Evolutionary conservation across 164 flowering plant species (phyloP).

Genomic region (Vitis rotundifolia): DNA sequence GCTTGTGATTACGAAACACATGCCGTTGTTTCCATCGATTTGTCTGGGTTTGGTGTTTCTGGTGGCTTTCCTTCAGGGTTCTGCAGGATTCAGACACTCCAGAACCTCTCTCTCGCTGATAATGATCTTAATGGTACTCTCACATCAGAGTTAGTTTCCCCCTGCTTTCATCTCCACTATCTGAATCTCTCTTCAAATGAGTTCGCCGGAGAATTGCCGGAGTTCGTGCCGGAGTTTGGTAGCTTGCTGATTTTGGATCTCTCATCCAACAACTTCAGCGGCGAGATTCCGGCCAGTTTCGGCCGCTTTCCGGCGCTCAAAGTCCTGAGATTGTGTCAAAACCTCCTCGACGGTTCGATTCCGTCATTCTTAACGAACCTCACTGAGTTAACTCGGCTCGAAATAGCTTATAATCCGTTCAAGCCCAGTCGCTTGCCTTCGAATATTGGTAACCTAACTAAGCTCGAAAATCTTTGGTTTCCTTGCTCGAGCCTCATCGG

Average conservation of each 20-base stretch:
- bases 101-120: slow-evolving; percentile 37
- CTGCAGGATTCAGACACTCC: slow-evolving; percentile 58
- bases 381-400: slow-evolving; percentile 39
- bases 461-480: slow-evolving; percentile 49
- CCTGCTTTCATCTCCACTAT: slow-evolving; percentile 45
- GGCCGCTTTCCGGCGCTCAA: slow-evolving; percentile 47
- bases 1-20: slow-evolving; percentile 31
- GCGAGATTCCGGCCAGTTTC: slow-evolving; percentile 55
- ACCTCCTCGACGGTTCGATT: slow-evolving; percentile 54
- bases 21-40: slow-evolving; percentile 36
- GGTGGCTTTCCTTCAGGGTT: slow-evolving; percentile 59
- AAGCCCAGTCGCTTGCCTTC: slow-evolving; percentile 42
- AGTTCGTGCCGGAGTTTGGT: slow-evolving; percentile 32
- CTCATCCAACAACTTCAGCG: slow-evolving; percentile 55
- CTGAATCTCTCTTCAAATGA: slow-evolving; percentile 46
- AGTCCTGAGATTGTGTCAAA: slow-evolving; percentile 30
- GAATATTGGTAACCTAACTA: slow-evolving; percentile 55
- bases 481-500: slow-evolving; percentile 45
- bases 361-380: slow-evolving; percentile 57
- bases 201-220: slow-evolving; percentile 59
- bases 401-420: slow-evolving; percentile 45
- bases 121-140: slow-evolving; percentile 42
- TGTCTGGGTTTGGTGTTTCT: slow-evolving; percentile 28
- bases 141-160: slow-evolving; percentile 29
- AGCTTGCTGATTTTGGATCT: slow-evolving; percentile 43